Conservation (phyloP, 768 basidiomycete species). For the Trametes coccinea region DNA sequence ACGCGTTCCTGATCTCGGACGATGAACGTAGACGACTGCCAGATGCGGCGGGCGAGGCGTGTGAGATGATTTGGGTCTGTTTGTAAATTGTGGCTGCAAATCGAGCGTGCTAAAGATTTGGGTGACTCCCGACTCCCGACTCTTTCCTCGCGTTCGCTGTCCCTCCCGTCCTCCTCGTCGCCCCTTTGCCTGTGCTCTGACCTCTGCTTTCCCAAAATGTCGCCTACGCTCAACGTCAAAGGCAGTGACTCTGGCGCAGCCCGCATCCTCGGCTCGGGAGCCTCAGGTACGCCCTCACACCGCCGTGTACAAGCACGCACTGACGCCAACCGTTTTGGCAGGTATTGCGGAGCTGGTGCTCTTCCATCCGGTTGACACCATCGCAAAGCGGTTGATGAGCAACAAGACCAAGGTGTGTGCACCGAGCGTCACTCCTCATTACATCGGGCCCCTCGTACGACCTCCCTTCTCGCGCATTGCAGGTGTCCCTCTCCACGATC, state of each 20-base stretch:
- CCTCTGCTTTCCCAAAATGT: slow-evolving; percentile 38
- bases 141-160: neutral
- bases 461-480: neutral
- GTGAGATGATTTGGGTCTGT: slow-evolving; percentile 4
- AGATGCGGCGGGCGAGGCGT: neutral
- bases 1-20: neutral
- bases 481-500: slow-evolving; percentile 66
- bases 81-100: slow-evolving; percentile 18
- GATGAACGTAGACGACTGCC: neutral
- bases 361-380: slow-evolving; percentile 96
- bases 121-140: no score
- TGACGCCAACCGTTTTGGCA: slow-evolving; percentile 32
- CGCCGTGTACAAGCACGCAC: neutral
- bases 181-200: neutral
- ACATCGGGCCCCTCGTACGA: neutral
- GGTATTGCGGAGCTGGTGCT: slow-evolving; percentile 94
- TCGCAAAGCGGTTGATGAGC: slow-evolving; percentile 98
- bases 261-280: slow-evolving; percentile 86
- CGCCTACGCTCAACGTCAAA: slow-evolving; percentile 46
- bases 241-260: slow-evolving; percentile 87
- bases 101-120: neutral
- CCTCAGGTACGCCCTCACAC: slow-evolving; percentile 65
- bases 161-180: neutral
- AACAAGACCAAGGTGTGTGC: slow-evolving; percentile 81
- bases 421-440: neutral